These are phyloP conservation scores for Lanmaoa pseudosensibilis DNA, from an alignment of 768 basidiomycete genomes.

Conservation along the genomic window DNA sequence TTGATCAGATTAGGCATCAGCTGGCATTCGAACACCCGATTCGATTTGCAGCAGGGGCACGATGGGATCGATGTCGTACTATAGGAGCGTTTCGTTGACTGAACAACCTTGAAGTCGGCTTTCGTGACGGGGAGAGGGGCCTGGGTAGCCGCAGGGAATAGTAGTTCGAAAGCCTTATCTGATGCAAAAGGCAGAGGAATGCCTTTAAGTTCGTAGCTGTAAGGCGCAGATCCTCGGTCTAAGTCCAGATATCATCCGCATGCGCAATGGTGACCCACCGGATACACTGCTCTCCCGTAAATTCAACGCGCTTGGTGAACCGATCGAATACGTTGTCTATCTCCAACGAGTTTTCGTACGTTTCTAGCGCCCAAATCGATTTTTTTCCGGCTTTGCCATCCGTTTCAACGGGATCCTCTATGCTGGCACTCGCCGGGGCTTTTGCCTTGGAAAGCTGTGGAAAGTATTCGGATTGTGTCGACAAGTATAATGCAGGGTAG, in stretches of 20 bases:
- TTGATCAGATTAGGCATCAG: constrained; percentile 94
- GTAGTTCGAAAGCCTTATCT: constrained; percentile 64
- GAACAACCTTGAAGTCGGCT: constrained; percentile 55
- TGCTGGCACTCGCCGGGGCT: constrained; percentile 37
- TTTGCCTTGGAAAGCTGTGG: constrained; percentile 54
- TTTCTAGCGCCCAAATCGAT: constrained; percentile 63
- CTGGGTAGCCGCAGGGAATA: constrained; percentile 65
- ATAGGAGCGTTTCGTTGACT: constrained; percentile 51
- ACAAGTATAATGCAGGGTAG: constrained; percentile 71
- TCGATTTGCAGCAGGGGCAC: constrained; percentile 67
- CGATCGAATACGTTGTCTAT: constrained; percentile 85
- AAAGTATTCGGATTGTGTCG: constrained; percentile 72
- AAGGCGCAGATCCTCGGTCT: neutral
- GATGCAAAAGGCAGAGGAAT: constrained; percentile 84
- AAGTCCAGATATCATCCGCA: neutral
- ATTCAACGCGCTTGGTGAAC: constrained; percentile 70
- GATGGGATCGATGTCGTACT: constrained; percentile 51
- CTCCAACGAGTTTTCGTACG: constrained; percentile 77
- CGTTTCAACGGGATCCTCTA: constrained; percentile 44
- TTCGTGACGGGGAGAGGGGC: constrained; percentile 56
- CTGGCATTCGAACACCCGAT: constrained; percentile 87
- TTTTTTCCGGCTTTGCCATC: constrained; percentile 47
- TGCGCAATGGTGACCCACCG: constrained; percentile 48
- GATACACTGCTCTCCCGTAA: constrained; percentile 81
- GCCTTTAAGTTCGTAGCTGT: constrained; percentile 86